These are phyloP conservation scores for Talaromyces verruculosus DNA, from an alignment of 2,329 filamentous ascomycete genomes.

Conservation along the genomic window DNA sequence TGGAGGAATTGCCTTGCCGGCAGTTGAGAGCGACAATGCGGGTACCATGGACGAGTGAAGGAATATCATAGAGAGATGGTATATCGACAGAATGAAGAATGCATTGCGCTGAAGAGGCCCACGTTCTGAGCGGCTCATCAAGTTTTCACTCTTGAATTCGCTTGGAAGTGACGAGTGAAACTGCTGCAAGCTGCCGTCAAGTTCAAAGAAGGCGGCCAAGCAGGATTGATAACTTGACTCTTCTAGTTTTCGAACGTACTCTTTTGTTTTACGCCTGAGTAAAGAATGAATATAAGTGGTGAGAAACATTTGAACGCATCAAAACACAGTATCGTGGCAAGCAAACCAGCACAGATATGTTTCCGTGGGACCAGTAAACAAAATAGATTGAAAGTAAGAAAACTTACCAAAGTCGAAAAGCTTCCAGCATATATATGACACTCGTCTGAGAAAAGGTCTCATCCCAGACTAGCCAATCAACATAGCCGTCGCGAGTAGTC, in stretches of 20 bases:
- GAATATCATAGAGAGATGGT: slow-evolving; percentile 12
- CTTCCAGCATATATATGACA: slow-evolving; percentile 6
- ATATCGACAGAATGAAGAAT: slow-evolving; percentile 14
- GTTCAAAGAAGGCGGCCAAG: neutral
- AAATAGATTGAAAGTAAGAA: neutral
- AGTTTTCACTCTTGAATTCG: neutral
- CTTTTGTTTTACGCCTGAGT: neutral
- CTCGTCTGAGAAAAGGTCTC: slow-evolving; percentile 14
- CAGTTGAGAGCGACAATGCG: slow-evolving; percentile 3
- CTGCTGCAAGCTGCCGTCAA: neutral
- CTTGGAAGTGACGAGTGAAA: neutral
- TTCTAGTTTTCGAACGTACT: neutral
- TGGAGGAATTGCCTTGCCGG: neutral
- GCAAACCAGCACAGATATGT: neutral
- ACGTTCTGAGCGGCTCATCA: neutral
- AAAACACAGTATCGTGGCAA: neutral
- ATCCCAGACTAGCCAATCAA: slow-evolving; percentile 13
- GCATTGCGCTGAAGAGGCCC: slow-evolving; percentile 14
- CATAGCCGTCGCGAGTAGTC: slow-evolving; percentile 1
- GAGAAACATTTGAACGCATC: neutral
- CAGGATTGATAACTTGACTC: neutral
- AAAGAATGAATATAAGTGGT: neutral
- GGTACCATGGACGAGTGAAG: slow-evolving; percentile 15
- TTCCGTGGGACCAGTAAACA: neutral
- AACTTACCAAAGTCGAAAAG: neutral